Evolutionary conservation across 768 basidiomycete species (phyloP).

Genomic region (Tricholoma furcatifolium): DNA sequence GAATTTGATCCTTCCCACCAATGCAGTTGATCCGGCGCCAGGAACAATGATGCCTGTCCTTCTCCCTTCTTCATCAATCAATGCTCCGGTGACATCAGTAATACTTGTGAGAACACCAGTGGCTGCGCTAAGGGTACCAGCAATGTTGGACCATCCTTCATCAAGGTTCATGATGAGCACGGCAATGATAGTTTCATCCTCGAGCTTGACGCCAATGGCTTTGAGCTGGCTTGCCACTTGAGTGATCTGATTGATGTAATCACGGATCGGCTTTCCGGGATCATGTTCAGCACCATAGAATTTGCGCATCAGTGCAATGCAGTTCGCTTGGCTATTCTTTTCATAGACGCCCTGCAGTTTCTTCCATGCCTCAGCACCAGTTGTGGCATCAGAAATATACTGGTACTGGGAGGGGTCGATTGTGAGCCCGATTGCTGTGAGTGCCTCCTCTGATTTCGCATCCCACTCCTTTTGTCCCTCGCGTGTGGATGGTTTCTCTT

Average conservation of each 20-base stretch:
- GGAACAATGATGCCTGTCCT: no score
- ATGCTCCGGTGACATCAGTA: no score
- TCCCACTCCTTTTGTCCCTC: background rate
- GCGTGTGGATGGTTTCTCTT: background rate
- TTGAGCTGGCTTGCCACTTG: background rate
- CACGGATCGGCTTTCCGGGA: background rate
- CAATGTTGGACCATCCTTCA: no score
- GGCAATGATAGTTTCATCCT: no score
- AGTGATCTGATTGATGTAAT: background rate
- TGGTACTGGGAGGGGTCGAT: constrained; percentile 20
- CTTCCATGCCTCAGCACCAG: constrained; percentile 3
- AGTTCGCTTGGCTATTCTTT: constrained; percentile 20
- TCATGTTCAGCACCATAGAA: constrained; percentile 14
- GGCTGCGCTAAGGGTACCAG: no score
- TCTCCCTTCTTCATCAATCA: no score
- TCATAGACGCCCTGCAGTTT: constrained; percentile 16
- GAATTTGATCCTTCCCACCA: no score
- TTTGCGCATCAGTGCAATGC: constrained; percentile 20
- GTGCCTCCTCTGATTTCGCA: constrained; percentile 12
- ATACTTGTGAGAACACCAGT: no score
- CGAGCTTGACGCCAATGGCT: background rate
- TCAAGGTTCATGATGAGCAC: no score
- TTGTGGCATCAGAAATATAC: constrained; percentile 13
- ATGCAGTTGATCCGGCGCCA: no score
- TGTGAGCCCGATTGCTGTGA: constrained; percentile 20